These are phyloP conservation scores for Pseudomonodictys pantanalensis DNA, from an alignment of 495 filamentous ascomycete species.

Conservation along the genomic window DNA sequence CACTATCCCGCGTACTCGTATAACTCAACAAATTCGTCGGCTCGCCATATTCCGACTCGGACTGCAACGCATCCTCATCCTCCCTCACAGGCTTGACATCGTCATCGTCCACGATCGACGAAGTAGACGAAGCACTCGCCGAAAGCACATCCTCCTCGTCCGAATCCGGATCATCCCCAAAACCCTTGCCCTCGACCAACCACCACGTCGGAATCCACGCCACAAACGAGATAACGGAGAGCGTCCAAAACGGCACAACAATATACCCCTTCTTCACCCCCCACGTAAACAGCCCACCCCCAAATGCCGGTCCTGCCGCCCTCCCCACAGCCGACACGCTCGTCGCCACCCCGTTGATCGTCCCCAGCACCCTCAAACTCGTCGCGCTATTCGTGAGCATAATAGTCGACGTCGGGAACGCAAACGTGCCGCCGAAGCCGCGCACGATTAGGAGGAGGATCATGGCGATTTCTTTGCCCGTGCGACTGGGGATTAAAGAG, in stretches of 20 bases:
- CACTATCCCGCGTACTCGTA: conserved; percentile 22
- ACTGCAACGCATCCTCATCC: conserved; percentile 11
- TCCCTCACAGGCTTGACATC: conserved; percentile 12
- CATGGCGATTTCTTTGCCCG: conserved; percentile 39
- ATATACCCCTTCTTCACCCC: conserved; percentile 70
- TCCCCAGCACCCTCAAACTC: conserved; percentile 73
- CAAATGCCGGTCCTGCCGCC: conserved; percentile 67
- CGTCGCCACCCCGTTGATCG: conserved; percentile 84
- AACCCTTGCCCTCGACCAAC: conserved; percentile 74
- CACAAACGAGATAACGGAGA: conserved; percentile 56
- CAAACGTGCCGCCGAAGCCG: conserved; percentile 68
- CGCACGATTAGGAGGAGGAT: conserved; percentile 64
- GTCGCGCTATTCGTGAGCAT: conserved; percentile 82
- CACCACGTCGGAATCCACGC: conserved; percentile 67
- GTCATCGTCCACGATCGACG: background rate
- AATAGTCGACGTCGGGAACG: conserved; percentile 85
- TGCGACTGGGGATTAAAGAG: conserved; percentile 53
- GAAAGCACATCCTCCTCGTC: conserved; percentile 37
- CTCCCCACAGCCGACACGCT: conserved; percentile 74
- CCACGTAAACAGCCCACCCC: conserved; percentile 47
- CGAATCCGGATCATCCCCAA: conserved; percentile 48
- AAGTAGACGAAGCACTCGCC: background rate
- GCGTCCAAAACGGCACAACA: conserved; percentile 75
- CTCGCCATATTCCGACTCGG: conserved; percentile 33
- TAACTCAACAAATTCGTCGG: conserved; percentile 23